These are phyloP conservation scores for Tetrapisispora arboricola DNA, from an alignment of 805 yeast species.

Conservation along the genomic window DNA sequence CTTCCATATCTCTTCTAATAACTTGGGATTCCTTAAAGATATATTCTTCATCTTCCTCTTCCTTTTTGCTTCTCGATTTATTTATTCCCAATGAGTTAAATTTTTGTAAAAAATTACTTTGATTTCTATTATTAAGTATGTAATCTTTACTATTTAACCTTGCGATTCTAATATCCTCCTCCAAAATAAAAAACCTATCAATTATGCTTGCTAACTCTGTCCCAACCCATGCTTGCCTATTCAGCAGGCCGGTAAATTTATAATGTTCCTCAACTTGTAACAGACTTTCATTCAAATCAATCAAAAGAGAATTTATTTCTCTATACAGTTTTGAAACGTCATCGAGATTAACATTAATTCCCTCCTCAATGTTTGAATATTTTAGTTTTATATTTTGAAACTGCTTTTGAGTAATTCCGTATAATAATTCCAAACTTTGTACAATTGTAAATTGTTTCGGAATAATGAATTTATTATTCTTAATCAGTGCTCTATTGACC, in stretches of 20 bases:
- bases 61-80: slow-evolving; percentile 8
- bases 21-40: slow-evolving; percentile 17
- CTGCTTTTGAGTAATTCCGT: slow-evolving; percentile 19
- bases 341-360: slow-evolving; percentile 4
- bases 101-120: slow-evolving; percentile 3
- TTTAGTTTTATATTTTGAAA: slow-evolving; percentile 11
- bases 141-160: slow-evolving; percentile 8
- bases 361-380: slow-evolving; percentile 4
- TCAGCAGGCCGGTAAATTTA: slow-evolving; percentile 10
- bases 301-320: slow-evolving; percentile 11
- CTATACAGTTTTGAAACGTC: slow-evolving; percentile 9
- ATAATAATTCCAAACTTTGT: slow-evolving; percentile 23
- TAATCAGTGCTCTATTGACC: neutral
- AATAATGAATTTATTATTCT: slow-evolving; percentile 17
- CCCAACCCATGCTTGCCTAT: slow-evolving; percentile 6
- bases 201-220: slow-evolving; percentile 10
- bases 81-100: slow-evolving; percentile 6
- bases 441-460: slow-evolving; percentile 23
- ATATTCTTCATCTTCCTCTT: slow-evolving; percentile 13
- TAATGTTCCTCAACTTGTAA: slow-evolving; percentile 15
- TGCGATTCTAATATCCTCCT: slow-evolving; percentile 20
- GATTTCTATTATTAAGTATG: neutral
- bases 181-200: slow-evolving; percentile 23
- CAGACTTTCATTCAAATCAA: slow-evolving; percentile 22
- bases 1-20: slow-evolving; percentile 13